Conservation (phyloP, 371 early-diverging fungal genomes). For the Smittium culicis region DNA sequence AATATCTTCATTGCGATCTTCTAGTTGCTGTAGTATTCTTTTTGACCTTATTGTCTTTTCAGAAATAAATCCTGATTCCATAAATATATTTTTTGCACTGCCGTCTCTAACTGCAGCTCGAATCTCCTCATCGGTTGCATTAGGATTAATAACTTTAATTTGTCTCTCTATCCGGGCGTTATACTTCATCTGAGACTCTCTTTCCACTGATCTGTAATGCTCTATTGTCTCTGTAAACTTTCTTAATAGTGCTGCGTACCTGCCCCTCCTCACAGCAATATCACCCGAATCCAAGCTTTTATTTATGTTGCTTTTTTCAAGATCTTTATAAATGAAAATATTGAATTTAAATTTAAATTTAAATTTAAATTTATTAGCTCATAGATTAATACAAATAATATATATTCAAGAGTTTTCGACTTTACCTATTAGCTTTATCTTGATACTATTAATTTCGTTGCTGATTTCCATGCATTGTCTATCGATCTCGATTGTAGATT, state of each 20-base stretch:
- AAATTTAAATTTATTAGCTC: no score
- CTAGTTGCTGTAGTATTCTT: slow-evolving; percentile 38
- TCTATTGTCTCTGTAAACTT: slow-evolving; percentile 11
- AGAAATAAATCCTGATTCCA: slow-evolving; percentile 35
- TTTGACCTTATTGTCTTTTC: slow-evolving; percentile 32
- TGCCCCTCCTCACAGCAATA: slow-evolving; percentile 18
- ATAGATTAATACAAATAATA: no score
- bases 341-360: no score
- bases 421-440: not conserved
- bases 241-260: slow-evolving; percentile 11
- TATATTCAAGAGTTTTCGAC: not conserved
- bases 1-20: slow-evolving; percentile 45
- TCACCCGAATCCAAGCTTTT: not conserved
- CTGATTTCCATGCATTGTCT: not conserved
- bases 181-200: slow-evolving; percentile 11
- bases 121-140: slow-evolving; percentile 7
- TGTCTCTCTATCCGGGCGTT: slow-evolving; percentile 5
- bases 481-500: not conserved
- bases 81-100: not conserved
- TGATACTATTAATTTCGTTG: not conserved
- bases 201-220: slow-evolving; percentile 11
- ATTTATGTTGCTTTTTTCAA: not conserved
- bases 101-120: not conserved
- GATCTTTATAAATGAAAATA: slow-evolving; percentile 1
- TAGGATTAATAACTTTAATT: slow-evolving; percentile 9